A percentile compares a stretch with the other conserved stretches of the same genome.
These are phyloP conservation scores for Stachybotrys echinatus DNA, from an alignment of 2,329 filamentous ascomycete species.

Conservation along the genomic window DNA sequence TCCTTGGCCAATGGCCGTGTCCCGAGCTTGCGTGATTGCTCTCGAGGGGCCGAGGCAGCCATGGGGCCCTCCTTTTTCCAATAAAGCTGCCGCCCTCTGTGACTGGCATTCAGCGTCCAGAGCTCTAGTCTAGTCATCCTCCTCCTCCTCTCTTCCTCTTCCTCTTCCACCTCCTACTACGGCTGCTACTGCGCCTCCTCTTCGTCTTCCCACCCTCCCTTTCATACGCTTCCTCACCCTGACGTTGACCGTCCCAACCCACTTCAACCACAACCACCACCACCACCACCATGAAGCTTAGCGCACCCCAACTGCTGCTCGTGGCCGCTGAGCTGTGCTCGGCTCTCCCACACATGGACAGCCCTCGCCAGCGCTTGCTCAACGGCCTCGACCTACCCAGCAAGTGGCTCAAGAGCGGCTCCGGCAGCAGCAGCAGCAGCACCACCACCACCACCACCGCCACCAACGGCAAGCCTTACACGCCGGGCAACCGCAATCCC, in stretches of 20 bases:
- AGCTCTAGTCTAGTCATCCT: too few species aligned
- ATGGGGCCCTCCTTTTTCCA: too few species aligned
- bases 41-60: background rate
- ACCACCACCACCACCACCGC: constrained; percentile 21
- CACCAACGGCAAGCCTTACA: constrained; percentile 45
- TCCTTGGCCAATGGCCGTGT: background rate
- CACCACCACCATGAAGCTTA: constrained; percentile 20
- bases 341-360: constrained; percentile 33
- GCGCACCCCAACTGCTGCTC: constrained; percentile 16
- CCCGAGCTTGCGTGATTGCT: background rate
- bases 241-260: background rate
- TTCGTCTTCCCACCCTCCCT: too few species aligned
- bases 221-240: too few species aligned
- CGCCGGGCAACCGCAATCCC: constrained; percentile 53
- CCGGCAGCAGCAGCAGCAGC: constrained; percentile 13
- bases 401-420: constrained; percentile 25
- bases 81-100: too few species aligned
- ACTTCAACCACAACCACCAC: background rate
- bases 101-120: too few species aligned
- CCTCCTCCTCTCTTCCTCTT: too few species aligned
- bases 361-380: constrained; percentile 48
- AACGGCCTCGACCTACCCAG: constrained; percentile 41
- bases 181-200: too few species aligned
- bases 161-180: too few species aligned
- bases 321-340: constrained; percentile 14